Evolutionary conservation across 1,139 yeast species (phyloP).

Genomic region (Pichia sorboxylosa): DNA sequence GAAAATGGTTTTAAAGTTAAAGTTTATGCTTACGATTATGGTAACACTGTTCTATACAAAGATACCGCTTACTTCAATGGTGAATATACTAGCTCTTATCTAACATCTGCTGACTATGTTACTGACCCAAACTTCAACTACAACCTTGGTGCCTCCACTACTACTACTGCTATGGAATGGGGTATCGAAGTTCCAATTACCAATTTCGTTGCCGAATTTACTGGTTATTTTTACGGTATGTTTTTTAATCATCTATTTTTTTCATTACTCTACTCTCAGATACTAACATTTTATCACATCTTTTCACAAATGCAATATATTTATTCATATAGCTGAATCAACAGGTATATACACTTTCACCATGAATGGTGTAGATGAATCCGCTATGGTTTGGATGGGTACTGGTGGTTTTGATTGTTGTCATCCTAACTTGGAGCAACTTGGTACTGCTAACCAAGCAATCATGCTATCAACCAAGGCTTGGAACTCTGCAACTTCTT

Average conservation of each 20-base stretch:
- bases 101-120: conserved; percentile 5
- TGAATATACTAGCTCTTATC: conserved; percentile 3
- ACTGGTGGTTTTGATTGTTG: conserved; percentile 24
- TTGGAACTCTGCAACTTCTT: neutral
- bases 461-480: conserved; percentile 13
- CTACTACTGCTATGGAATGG: conserved; percentile 2
- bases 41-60: neutral
- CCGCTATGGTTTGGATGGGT: conserved; percentile 21
- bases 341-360: conserved; percentile 21
- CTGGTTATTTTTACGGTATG: conserved; percentile 20
- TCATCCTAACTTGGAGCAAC: conserved; percentile 8
- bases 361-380: conserved; percentile 19
- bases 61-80: neutral
- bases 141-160: neutral
- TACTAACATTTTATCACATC: neutral
- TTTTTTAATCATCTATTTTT: neutral
- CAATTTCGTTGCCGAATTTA: conserved; percentile 18
- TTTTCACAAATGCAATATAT: neutral
- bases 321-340: conserved; percentile 10
- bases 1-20: neutral
- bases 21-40: neutral
- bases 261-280: conserved; percentile 1
- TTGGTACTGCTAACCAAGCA: conserved; percentile 7
- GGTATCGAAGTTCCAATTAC: conserved; percentile 16
- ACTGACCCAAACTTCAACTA: conserved; percentile 6